Evolutionary conservation across 371 early-diverging fungal species (phyloP).

Genomic region (Rhizopus arrhizus): DNA sequence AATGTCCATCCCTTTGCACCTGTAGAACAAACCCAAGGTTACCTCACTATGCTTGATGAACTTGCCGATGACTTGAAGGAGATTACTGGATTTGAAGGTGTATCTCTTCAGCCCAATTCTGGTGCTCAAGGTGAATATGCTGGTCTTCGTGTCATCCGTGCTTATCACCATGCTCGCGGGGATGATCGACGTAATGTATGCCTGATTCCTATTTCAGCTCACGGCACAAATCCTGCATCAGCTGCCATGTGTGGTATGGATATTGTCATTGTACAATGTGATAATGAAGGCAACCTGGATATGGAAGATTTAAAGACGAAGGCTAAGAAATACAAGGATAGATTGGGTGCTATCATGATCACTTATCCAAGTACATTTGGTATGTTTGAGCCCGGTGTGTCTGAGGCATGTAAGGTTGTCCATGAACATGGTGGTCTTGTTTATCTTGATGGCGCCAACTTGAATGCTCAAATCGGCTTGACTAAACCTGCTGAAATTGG

Average conservation of each 20-base stretch:
- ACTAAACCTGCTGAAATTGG: conserved; percentile 95
- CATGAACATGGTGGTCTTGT: conserved; percentile 94
- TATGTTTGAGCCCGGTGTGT: conserved; percentile 90
- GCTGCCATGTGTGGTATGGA: conserved; percentile 96
- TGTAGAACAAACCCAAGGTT: conserved; percentile 87
- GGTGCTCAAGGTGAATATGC: conserved; percentile 99
- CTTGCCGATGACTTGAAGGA: conserved; percentile 84
- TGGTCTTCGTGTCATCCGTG: conserved; percentile 90
- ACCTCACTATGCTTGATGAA: conserved; percentile 81
- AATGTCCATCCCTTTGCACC: conserved; percentile 97
- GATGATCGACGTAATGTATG: conserved; percentile 87
- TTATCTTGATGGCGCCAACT: conserved; percentile 99
- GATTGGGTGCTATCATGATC: conserved; percentile 94
- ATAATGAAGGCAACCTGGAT: conserved; percentile 88
- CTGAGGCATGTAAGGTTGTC: conserved; percentile 84
- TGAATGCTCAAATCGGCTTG: conserved; percentile 97
- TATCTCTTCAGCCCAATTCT: conserved; percentile 94
- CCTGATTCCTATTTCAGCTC: conserved; percentile 96
- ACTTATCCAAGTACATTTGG: conserved; percentile 98
- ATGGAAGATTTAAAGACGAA: conserved; percentile 85
- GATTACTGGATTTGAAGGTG: conserved; percentile 92
- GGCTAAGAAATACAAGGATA: conserved; percentile 81
- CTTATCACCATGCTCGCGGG: conserved; percentile 85
- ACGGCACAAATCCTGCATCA: conserved; percentile 98
- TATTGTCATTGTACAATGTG: conserved; percentile 92